Evolutionary conservation across 768 basidiomycete species (phyloP).

Genomic region (Agaricus subrufescens): DNA sequence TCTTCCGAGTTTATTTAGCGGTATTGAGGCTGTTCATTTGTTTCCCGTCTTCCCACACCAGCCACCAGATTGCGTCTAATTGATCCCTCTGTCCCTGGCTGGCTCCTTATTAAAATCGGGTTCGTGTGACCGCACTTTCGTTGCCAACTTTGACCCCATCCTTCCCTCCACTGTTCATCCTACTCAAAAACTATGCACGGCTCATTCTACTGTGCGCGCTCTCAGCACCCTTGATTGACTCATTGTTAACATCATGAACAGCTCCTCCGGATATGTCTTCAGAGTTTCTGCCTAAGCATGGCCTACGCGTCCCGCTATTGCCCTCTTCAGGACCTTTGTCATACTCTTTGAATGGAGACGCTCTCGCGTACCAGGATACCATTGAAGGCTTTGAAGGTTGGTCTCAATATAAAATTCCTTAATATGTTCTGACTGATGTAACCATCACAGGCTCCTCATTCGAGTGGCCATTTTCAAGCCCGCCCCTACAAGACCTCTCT

Average conservation of each 20-base stretch:
- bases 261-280: background rate
- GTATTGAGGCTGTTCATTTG: slow-evolving; percentile 32
- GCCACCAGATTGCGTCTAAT: slow-evolving; percentile 29
- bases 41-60: slow-evolving; percentile 20
- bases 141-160: background rate
- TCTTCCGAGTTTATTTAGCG: slow-evolving; percentile 23
- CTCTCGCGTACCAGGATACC: background rate
- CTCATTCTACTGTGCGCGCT: slow-evolving; percentile 1
- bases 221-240: background rate
- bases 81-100: slow-evolving; percentile 25
- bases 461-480: slow-evolving; percentile 20
- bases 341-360: background rate
- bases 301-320: background rate
- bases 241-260: background rate
- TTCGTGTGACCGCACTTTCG: background rate
- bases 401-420: background rate
- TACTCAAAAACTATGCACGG: background rate
- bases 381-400: background rate
- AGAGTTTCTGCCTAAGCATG: background rate
- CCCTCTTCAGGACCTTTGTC: background rate
- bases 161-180: background rate
- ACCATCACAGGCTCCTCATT: slow-evolving; percentile 15
- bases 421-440: background rate
- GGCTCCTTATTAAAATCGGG: slow-evolving; percentile 27
- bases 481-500: slow-evolving; percentile 20